Evolutionary conservation across 345 rosid genomes (phyloP).

Genomic region (Euclidium syriacum): DNA sequence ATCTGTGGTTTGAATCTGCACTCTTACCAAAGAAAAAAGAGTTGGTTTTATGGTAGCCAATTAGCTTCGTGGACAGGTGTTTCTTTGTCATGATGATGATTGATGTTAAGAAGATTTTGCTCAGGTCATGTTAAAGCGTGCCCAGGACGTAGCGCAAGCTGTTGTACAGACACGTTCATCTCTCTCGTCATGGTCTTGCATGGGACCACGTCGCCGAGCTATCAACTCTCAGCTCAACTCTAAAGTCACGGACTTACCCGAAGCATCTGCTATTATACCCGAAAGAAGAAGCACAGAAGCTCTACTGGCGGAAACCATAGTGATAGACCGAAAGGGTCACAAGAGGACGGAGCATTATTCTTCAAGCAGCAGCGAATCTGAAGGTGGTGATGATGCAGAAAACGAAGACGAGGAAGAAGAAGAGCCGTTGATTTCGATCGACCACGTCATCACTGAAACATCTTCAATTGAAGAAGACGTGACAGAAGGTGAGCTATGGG

Average conservation of each 20-base stretch:
- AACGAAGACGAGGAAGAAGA: constrained; percentile 72
- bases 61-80: not conserved
- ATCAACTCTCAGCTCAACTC: constrained; percentile 39
- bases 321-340: constrained; percentile 24
- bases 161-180: constrained; percentile 76
- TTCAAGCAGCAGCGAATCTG: constrained; percentile 42
- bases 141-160: constrained; percentile 85
- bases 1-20: not conserved
- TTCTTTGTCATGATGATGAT: not conserved
- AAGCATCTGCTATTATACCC: constrained; percentile 41
- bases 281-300: constrained; percentile 47
- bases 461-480: constrained; percentile 44
- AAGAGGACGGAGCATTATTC: constrained; percentile 35
- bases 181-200: constrained; percentile 86
- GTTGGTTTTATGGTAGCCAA: not conserved
- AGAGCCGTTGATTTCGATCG: constrained; percentile 47
- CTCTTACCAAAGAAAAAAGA: not conserved
- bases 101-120: not conserved
- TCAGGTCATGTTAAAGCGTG: constrained; percentile 90
- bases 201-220: constrained; percentile 77
- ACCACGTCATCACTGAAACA: constrained; percentile 32
- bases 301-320: constrained; percentile 29
- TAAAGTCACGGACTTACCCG: constrained; percentile 41
- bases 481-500: constrained; percentile 78
- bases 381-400: constrained; percentile 50